These are phyloP conservation scores for Plectosphaerella sp. DNA, from an alignment of 2,329 filamentous ascomycete species.

Conservation along the genomic window DNA sequence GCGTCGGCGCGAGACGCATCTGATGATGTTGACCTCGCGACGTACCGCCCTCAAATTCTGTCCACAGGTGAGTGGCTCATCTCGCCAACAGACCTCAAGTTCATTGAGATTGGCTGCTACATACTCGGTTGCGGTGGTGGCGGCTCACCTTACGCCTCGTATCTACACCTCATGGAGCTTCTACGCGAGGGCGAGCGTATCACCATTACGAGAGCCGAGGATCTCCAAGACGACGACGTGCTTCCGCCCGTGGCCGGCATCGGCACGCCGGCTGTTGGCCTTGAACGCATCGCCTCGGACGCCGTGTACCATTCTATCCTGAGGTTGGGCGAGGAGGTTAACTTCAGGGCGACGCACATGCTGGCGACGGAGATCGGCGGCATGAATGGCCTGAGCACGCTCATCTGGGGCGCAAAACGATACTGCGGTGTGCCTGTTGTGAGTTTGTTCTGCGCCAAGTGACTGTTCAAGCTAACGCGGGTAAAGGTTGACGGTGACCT, in stretches of 20 bases:
- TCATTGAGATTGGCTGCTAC: slow-evolving; percentile 17
- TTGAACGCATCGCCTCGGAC: slow-evolving; percentile 13
- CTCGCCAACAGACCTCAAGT: slow-evolving; percentile 15
- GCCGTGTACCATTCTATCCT: slow-evolving; percentile 11
- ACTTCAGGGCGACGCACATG: slow-evolving; percentile 6
- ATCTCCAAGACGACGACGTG: slow-evolving; percentile 13
- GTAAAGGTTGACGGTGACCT: no score
- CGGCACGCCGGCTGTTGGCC: slow-evolving; percentile 15
- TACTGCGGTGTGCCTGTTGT: slow-evolving; percentile 28
- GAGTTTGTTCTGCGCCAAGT: no score
- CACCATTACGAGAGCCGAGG: slow-evolving; percentile 13
- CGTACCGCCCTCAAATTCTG: slow-evolving; percentile 7
- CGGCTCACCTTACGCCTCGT: slow-evolving; percentile 16
- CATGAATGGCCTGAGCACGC: slow-evolving; percentile 42
- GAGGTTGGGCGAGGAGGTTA: background rate
- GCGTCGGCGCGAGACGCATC: background rate
- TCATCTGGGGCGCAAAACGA: slow-evolving; percentile 29
- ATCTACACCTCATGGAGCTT: slow-evolving; percentile 13
- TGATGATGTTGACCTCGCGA: slow-evolving; percentile 4
- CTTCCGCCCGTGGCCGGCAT: slow-evolving; percentile 15
- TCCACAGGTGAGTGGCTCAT: slow-evolving; percentile 12
- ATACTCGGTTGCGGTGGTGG: slow-evolving; percentile 18
- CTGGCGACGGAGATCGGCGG: slow-evolving; percentile 40
- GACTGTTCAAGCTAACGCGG: background rate
- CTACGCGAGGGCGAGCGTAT: slow-evolving; percentile 14